A percentile compares a stretch with the other conserved stretches of the same genome.
Conservation (phyloP, 192 early-diverging fungal species). For the Haplosporangium gracile region DNA sequence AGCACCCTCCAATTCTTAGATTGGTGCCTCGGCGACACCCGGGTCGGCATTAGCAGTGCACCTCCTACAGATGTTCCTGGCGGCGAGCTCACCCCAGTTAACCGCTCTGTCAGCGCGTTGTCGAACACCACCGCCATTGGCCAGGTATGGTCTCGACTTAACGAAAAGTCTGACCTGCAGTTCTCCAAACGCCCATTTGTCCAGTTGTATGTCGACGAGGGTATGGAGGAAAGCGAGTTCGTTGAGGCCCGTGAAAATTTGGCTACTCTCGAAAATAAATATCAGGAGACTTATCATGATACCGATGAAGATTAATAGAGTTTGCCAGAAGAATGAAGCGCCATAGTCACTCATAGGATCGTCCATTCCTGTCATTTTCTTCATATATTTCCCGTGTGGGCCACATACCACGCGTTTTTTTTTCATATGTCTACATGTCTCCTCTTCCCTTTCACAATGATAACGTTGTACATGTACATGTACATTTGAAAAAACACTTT, state of each 20-base stretch:
- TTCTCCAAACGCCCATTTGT: constrained; percentile 99
- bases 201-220: constrained; percentile 99
- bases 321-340: no score
- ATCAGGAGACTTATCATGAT: no score
- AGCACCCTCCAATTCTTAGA: constrained; percentile 98
- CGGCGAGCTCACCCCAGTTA: constrained; percentile 95
- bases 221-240: constrained; percentile 99
- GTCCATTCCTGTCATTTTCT: no score
- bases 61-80: constrained; percentile 73
- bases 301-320: no score
- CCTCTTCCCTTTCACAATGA: no score
- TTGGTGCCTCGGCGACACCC: constrained; percentile 99
- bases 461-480: no score
- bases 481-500: no score
- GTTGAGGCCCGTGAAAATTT: constrained; percentile 99
- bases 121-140: constrained; percentile 99
- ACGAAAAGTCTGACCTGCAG: constrained; percentile 99
- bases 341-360: no score
- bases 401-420: no score
- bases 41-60: constrained; percentile 98
- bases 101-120: constrained; percentile 97
- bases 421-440: no score
- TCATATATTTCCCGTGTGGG: no score
- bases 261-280: constrained; percentile 96
- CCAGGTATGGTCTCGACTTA: constrained; percentile 98